These are phyloP conservation scores for Ceratobasidium sp. DNA, from an alignment of 1,284 basidiomycete genomes.

Conservation along the genomic window DNA sequence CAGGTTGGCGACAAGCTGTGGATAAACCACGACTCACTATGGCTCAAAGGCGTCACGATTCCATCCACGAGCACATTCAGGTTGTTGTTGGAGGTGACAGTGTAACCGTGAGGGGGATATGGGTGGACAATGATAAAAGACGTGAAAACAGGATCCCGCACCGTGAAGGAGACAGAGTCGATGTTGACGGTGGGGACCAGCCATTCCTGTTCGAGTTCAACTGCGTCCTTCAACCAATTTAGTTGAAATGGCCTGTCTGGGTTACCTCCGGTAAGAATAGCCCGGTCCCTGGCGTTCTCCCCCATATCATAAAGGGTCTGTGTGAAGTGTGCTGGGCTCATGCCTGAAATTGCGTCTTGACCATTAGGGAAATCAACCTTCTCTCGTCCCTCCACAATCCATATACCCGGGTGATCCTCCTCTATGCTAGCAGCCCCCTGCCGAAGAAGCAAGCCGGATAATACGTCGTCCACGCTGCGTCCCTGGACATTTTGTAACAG, in stretches of 20 bases:
- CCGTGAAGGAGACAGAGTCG: constrained; percentile 16
- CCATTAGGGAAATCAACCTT: background rate
- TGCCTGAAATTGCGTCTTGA: background rate
- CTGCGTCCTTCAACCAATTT: background rate
- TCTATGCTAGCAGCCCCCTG: too few relatives aligned
- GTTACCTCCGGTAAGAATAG: background rate
- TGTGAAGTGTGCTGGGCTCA: background rate
- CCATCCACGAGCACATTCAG: background rate
- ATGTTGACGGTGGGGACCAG: background rate
- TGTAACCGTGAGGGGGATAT: background rate
- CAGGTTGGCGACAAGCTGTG: background rate
- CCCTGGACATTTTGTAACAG: background rate
- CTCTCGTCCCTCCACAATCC: background rate
- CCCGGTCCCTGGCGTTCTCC: background rate
- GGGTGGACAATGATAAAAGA: background rate
- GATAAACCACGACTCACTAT: constrained; percentile 17
- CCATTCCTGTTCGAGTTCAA: background rate
- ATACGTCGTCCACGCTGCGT: background rate
- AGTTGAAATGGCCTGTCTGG: background rate
- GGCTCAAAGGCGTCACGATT: background rate
- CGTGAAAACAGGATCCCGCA: background rate
- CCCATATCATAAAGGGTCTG: background rate
- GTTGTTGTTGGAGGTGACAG: constrained; percentile 7
- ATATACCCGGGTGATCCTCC: background rate
- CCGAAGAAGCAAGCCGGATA: background rate